Evolutionary conservation across 2,329 filamentous ascomycete genomes (phyloP), one percentile per base, ranked within the genome.

Genomic region (Diaporthe longicolla): DNA sequence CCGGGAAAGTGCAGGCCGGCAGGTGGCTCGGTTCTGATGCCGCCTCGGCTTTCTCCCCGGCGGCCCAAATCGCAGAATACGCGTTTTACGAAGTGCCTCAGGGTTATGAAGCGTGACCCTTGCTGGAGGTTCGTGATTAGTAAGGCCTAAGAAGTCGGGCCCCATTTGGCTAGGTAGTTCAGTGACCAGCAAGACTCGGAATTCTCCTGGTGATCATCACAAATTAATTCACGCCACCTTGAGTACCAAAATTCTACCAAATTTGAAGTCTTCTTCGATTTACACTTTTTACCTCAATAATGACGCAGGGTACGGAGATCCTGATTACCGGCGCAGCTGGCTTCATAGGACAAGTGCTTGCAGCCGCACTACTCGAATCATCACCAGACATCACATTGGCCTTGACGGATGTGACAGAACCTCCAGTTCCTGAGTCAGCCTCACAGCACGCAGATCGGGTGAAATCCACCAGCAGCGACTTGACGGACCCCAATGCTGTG

Each of bases 321-420:
- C 87, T 92, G 79, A 91, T 93, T 77, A 92, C 91, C 13, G 91
- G 91, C 5, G 90, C 87, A 19, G 88, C 88, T 59, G 91, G 91
- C 74, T 92, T 92, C 82, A 88, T 93, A 72, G 90, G 90, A 78
- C 90, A 92, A 80, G 85, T 89, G 58, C 85, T 92, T 24, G 87
- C 89, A 7, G 84, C 85, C 68, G 86, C 89, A 43, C 84, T 93
- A 4, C 83, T 92, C 40, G 83, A 86, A 26, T 79, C 80, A 0
- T 78, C 79, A 0, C 74, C 78, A 1, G 79, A 76, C 29, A 68
- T 85, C 21, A 82, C 85, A 72, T 81, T 92, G 70, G 85, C 87
- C 59, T 83, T 92, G 63, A 90, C 89, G 10, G 90, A 92, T 77
- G 85, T 66, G 6, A 52, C 32, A 26, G 17, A 37, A 19, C 63